Conservation (phyloP, 305 asterid genomes). For the Fraxinus platypoda region DNA sequence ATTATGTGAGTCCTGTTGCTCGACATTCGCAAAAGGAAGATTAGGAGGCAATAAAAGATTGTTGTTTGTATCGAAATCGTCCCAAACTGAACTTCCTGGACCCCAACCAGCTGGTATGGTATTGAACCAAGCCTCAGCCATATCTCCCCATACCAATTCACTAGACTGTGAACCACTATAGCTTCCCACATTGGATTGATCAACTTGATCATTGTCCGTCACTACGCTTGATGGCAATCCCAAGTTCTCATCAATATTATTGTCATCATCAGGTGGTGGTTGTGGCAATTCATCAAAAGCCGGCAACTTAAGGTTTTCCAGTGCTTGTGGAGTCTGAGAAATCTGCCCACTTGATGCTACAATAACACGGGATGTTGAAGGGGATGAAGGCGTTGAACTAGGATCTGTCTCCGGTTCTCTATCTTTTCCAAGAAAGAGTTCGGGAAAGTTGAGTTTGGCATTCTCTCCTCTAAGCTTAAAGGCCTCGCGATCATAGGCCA, state of each 20-base stretch:
- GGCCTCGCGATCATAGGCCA: slow-evolving; percentile 95
- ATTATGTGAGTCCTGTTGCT: slow-evolving; percentile 32
- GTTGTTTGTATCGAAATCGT: slow-evolving; percentile 45
- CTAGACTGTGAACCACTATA: slow-evolving; percentile 35
- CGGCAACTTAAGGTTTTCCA: slow-evolving; percentile 18
- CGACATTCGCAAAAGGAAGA: slow-evolving; percentile 47
- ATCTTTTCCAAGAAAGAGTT: slow-evolving; percentile 59
- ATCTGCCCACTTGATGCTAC: neutral
- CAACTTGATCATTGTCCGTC: slow-evolving; percentile 27
- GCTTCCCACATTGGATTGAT: slow-evolving; percentile 28
- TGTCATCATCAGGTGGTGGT: slow-evolving; percentile 11
- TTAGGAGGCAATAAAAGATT: slow-evolving; percentile 63
- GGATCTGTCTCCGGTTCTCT: slow-evolving; percentile 17
- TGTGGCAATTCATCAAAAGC: slow-evolving; percentile 5
- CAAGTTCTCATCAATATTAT: slow-evolving; percentile 28
- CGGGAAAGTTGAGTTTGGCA: slow-evolving; percentile 85
- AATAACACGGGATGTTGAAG: slow-evolving; percentile 22
- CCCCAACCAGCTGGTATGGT: slow-evolving; percentile 81
- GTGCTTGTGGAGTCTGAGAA: slow-evolving; percentile 15
- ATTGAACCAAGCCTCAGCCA: slow-evolving; percentile 65
- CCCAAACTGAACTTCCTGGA: slow-evolving; percentile 89
- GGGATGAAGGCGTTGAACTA: slow-evolving; percentile 19
- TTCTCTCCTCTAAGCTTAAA: slow-evolving; percentile 82
- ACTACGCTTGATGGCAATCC: slow-evolving; percentile 36
- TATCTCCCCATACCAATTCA: slow-evolving; percentile 76